Percentiles rank a stretch among this genome's conserved stretches.
Conservation (phyloP, 495 filamentous ascomycete genomes). For the Hyaloscypha finlandica region DNA sequence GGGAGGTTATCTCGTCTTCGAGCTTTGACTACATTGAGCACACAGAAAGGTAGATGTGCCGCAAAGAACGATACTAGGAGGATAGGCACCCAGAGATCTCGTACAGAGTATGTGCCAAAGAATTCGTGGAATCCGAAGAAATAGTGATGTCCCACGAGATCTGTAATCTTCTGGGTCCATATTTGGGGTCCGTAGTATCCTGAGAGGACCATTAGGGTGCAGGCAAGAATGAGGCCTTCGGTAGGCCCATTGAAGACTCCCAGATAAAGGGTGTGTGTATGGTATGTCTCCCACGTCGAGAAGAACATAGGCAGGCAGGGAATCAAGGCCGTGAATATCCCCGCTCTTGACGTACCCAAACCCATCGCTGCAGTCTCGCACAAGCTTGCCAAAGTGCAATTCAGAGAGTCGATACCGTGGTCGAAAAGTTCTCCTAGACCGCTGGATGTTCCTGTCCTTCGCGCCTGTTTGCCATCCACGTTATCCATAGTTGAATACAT, state of each 20-base stretch:
- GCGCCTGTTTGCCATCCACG: constrained; percentile 95
- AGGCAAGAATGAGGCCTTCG: constrained; percentile 90
- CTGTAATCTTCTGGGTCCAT: constrained; percentile 74
- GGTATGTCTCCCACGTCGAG: constrained; percentile 99
- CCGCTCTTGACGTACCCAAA: constrained; percentile 74
- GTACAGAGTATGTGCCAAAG: constrained; percentile 42
- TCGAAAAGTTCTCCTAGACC: constrained; percentile 96
- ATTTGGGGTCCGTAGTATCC: constrained; percentile 87
- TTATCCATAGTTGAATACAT: constrained; percentile 99
- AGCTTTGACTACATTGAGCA: constrained; percentile 79
- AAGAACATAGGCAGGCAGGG: constrained; percentile 98
- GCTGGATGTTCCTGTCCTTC: constrained; percentile 92
- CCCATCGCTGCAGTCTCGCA: constrained; percentile 91
- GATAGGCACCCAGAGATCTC: constrained; percentile 85
- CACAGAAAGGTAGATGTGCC: constrained; percentile 78
- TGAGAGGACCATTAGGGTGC: constrained; percentile 78
- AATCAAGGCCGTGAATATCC: constrained; percentile 87
- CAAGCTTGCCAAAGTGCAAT: constrained; percentile 89
- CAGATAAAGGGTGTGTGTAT: constrained; percentile 95
- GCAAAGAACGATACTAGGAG: constrained; percentile 71
- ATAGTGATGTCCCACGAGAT: constrained; percentile 58
- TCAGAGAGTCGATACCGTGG: constrained; percentile 96
- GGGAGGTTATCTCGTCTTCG: constrained; percentile 72
- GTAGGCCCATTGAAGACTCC: constrained; percentile 97
- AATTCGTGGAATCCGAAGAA: constrained; percentile 42